Conservation (phyloP, 441 rosid genomes). For the Capsella rubella region DNA sequence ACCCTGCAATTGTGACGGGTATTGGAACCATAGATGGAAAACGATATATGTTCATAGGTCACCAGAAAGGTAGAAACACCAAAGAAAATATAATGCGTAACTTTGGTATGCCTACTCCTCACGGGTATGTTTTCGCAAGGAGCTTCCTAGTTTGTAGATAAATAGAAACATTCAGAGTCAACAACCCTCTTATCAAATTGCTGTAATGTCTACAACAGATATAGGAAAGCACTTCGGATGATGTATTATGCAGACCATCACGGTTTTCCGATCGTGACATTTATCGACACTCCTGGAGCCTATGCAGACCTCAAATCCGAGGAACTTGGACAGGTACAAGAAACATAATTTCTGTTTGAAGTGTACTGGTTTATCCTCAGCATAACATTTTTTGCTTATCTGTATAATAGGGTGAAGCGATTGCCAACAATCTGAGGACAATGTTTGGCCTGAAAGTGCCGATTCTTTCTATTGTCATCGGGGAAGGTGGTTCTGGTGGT, state of each 20-base stretch:
- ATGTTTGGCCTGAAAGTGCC: slow-evolving; percentile 97
- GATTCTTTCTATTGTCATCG: slow-evolving; percentile 85
- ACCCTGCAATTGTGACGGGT: slow-evolving; percentile 96
- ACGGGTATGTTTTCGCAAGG: slow-evolving; percentile 66
- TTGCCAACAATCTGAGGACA: slow-evolving; percentile 86
- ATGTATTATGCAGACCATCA: slow-evolving; percentile 96
- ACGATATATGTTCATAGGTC: slow-evolving; percentile 95
- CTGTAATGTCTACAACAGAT: slow-evolving; percentile 52
- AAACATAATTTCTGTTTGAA: slow-evolving; percentile 18
- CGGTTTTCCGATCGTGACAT: slow-evolving; percentile 89
- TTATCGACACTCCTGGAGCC: slow-evolving; percentile 96
- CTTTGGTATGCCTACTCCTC: slow-evolving; percentile 99
- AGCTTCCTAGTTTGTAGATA: slow-evolving; percentile 15
- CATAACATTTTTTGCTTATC: slow-evolving; percentile 2
- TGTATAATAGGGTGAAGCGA: slow-evolving; percentile 85
- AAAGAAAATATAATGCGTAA: slow-evolving; percentile 91
- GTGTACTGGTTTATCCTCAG: slow-evolving; percentile 21
- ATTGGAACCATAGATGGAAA: slow-evolving; percentile 86
- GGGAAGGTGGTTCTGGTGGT: slow-evolving; percentile 99
- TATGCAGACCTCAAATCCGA: slow-evolving; percentile 88
- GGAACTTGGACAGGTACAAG: slow-evolving; percentile 80
- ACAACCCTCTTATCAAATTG: slow-evolving; percentile 22
- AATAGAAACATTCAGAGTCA: slow-evolving; percentile 22
- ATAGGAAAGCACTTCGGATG: slow-evolving; percentile 93
- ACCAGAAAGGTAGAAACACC: slow-evolving; percentile 97